Evolutionary conservation across 2,329 filamentous ascomycete species (phyloP), one percentile per base, ranked within the genome.

Genomic region (Fusarium subglutinans): DNA sequence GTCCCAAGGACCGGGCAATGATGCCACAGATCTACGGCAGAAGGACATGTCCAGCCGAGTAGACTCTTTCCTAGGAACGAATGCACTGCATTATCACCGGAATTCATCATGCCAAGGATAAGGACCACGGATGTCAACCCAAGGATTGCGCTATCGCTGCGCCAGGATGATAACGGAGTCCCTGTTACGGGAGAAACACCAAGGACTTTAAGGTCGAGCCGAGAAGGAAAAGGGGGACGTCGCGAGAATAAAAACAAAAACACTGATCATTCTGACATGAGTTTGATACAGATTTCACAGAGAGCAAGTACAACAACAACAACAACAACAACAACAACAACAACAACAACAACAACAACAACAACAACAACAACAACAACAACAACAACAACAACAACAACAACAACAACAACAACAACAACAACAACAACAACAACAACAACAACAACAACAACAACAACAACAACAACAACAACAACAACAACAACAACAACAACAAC

Each of bases 21-120:
- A 69, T 50, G 75, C 76, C 73, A 63, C 74, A 56, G 58, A 66
- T 74, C 69, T 69, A 65, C 66, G 66, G 63, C 68, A 72, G 58
- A 69, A 69, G 75, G 69, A 59, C 13, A 37, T 63, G 66, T 74
- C 67, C 69, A 58, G 74, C 70, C 64, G 24, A 67, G 58, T 47
- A 63, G 53, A 76, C 38, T 51, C 62, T 56, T 62, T 28, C 73
- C 56, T 47, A 64, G 54, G 64, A 75, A 66, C 67, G 68, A 69
- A 77, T 30, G 50, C 56, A 48, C 44, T 68, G 35, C 48, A 73
- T 71, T 73, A 62, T 70, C 63, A 59, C 63, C 62, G 74, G 77
- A 78, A 58, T 67, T 56, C 65, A 61, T 69, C 44, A 64, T 68
- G 55, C 54, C 63, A 65, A 70, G 70, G 54, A 59, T 69, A 65